These are phyloP conservation scores for Conticribra guillardii DNA, from an alignment of 108 stramenopile genomes.

Conservation along the genomic window DNA sequence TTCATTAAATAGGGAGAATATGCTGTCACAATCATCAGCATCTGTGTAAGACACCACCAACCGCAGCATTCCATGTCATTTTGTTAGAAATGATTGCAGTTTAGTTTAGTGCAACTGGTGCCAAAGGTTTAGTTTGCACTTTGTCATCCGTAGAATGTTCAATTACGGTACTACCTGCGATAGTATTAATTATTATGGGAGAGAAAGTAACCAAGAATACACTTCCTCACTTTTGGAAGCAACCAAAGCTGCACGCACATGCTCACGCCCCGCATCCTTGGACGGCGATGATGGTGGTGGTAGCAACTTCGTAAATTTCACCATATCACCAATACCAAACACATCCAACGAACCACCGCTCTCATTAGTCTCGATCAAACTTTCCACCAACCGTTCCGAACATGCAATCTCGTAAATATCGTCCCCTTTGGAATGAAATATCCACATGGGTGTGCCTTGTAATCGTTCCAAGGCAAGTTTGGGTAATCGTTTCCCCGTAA, in stretches of 20 bases:
- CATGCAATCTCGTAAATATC: slow-evolving; percentile 48
- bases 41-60: too few species aligned
- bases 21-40: too few species aligned
- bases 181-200: not conserved
- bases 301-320: slow-evolving; percentile 48
- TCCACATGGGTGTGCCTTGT: slow-evolving; percentile 68
- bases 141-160: too few species aligned
- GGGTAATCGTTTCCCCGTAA: slow-evolving; percentile 71
- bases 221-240: slow-evolving; percentile 37
- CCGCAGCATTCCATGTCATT: too few species aligned
- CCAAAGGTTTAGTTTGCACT: too few species aligned
- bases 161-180: too few species aligned
- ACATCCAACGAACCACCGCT: slow-evolving; percentile 20
- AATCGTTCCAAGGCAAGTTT: slow-evolving; percentile 63
- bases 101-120: too few species aligned
- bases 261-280: slow-evolving; percentile 24
- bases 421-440: slow-evolving; percentile 83
- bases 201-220: slow-evolving; percentile 26
- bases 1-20: too few species aligned
- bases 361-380: slow-evolving; percentile 26
- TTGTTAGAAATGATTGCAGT: too few species aligned
- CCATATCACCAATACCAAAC: slow-evolving; percentile 26
- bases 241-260: slow-evolving; percentile 39
- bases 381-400: slow-evolving; percentile 42
- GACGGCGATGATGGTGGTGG: slow-evolving; percentile 5